Percentiles rank a stretch among this genome's conserved stretches.
Conservation (phyloP, 768 basidiomycete genomes). For the Phlegmacium glaucopus region DNA sequence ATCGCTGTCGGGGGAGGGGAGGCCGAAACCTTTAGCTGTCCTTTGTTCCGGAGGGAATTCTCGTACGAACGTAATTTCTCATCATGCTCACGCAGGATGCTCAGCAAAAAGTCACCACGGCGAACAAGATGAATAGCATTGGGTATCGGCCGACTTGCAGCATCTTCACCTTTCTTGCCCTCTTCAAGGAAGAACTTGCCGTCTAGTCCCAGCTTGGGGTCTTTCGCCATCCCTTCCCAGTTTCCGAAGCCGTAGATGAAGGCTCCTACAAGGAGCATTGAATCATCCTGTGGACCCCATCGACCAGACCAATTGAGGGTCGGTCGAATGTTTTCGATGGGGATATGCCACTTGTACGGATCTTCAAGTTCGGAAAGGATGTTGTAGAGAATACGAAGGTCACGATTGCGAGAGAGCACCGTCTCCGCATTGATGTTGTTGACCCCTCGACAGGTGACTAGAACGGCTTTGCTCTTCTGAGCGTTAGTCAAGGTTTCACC, state of each 20-base stretch:
- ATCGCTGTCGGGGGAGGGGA: conserved; percentile 74
- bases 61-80: conserved; percentile 90
- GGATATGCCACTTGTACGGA: conserved; percentile 80
- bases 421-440: conserved; percentile 98
- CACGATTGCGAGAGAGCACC: conserved; percentile 83
- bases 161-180: conserved; percentile 90
- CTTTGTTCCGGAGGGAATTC: conserved; percentile 69
- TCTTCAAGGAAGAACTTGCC: conserved; percentile 99
- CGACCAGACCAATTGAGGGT: conserved; percentile 96
- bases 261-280: conserved; percentile 92
- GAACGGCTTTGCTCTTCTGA: conserved; percentile 95
- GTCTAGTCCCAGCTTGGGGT: conserved; percentile 73
- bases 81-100: conserved; percentile 81
- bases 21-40: conserved; percentile 65
- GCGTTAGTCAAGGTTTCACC: conserved; percentile 91
- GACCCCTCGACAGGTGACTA: conserved; percentile 87
- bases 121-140: conserved; percentile 98
- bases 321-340: conserved; percentile 89
- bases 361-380: conserved; percentile 74
- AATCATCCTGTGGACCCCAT: conserved; percentile 91
- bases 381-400: conserved; percentile 84
- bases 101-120: conserved; percentile 89
- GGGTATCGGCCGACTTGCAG: conserved; percentile 84
- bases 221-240: conserved; percentile 95
- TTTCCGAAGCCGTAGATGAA: conserved; percentile 93